These are phyloP conservation scores for Debaryomyces castellii DNA, from an alignment of 805 yeast genomes.

Conservation along the genomic window DNA sequence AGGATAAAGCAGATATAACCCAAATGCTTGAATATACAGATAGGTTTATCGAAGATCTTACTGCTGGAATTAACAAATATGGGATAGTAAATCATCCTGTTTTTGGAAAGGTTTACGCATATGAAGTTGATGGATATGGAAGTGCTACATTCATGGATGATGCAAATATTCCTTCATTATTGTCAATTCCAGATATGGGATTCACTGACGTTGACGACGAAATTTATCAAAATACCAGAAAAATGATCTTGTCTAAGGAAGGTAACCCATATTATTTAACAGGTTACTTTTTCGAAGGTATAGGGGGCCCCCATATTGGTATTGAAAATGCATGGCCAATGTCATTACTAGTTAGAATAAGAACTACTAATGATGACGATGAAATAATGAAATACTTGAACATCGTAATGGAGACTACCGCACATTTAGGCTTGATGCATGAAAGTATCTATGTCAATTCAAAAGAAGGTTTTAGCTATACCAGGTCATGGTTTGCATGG, in stretches of 20 bases:
- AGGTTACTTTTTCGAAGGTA: slow-evolving; percentile 67
- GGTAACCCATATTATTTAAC: slow-evolving; percentile 79
- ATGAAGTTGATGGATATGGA: slow-evolving; percentile 88
- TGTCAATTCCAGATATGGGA: slow-evolving; percentile 80
- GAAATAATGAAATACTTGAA: slow-evolving; percentile 58
- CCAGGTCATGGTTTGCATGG: slow-evolving; percentile 94
- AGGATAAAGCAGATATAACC: slow-evolving; percentile 6
- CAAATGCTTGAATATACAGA: slow-evolving; percentile 23
- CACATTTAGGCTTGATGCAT: slow-evolving; percentile 78
- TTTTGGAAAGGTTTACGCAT: slow-evolving; percentile 80
- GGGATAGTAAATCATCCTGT: slow-evolving; percentile 68
- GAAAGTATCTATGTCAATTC: slow-evolving; percentile 72
- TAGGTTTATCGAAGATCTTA: slow-evolving; percentile 42
- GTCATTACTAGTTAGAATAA: slow-evolving; percentile 71
- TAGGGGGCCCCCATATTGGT: slow-evolving; percentile 93
- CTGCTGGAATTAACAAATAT: slow-evolving; percentile 55
- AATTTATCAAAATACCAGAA: slow-evolving; percentile 75
- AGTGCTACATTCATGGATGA: slow-evolving; percentile 78
- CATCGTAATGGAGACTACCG: slow-evolving; percentile 60
- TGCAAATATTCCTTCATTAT: slow-evolving; percentile 81
- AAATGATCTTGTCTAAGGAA: slow-evolving; percentile 62
- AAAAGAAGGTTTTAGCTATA: slow-evolving; percentile 46
- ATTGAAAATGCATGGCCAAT: slow-evolving; percentile 85
- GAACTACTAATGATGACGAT: slow-evolving; percentile 70
- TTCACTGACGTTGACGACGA: slow-evolving; percentile 50